Evolutionary conservation across 2,329 filamentous ascomycete genomes (phyloP), one percentile per base, ranked within the genome.

Genomic region (Lasiodiplodia citricola): DNA sequence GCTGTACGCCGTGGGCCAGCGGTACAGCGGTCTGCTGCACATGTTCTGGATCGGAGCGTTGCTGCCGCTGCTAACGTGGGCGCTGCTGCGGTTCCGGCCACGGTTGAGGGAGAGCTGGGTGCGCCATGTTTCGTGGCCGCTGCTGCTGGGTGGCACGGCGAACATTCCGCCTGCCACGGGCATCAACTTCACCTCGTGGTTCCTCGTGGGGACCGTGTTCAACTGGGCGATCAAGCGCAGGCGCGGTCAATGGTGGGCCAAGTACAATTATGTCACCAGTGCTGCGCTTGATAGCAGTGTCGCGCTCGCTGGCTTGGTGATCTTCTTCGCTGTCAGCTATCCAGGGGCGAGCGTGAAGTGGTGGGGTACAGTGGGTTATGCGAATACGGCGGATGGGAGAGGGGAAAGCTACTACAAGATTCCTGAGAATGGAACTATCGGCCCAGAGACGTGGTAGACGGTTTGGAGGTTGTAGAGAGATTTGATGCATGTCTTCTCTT

Each of bases 181-280:
- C 0, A 87, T 91, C 72, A 92, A 88, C 71, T 93, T 92, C 75
- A 86, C 92, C 54, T 87, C 87, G 75, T 93, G 91, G 91, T 90
- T 87, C 6, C 76, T 88, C 25, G 87, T 91, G 8, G 91, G 91
- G 6, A 84, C 86, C 58, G 71, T 90, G 44, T 93, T 93, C 81
- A 91, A 92, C 79, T 90, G 86, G 74, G 87, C 84, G 73, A 86
- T 93, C 75, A 87, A 87, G 75, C 84, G 88, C 69, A 85, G 87
- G 70, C 90, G 87, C 79, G 87, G 85, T 4, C 90, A 89, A 31
- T 93, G 91, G 91, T 93, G 91, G 91, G 83, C 90, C 78, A 88
- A 90, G 77, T 93, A 92, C 81, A 93, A 93, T 81, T 93, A 93
- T 77, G 85, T 92, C 74, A 88, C 90, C 0, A 92, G 90, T 14